These are phyloP conservation scores for Xylaria cubensis DNA, from an alignment of 495 filamentous ascomycete species.

Conservation along the genomic window DNA sequence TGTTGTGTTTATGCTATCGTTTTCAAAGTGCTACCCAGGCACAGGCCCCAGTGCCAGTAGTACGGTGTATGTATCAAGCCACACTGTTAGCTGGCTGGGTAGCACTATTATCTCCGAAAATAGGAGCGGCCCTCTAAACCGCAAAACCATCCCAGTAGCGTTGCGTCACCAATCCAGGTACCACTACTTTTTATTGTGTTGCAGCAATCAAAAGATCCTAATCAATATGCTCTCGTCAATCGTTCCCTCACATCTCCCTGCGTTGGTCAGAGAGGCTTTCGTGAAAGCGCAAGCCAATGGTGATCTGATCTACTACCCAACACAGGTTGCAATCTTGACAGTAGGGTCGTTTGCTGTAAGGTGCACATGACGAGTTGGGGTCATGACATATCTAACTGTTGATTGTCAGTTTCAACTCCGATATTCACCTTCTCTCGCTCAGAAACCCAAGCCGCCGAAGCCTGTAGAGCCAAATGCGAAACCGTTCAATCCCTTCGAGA, in stretches of 20 bases:
- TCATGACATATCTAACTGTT: conserved; percentile 22
- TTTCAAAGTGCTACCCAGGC: neutral
- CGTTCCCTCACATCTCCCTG: conserved; percentile 50
- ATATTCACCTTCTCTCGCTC: conserved; percentile 76
- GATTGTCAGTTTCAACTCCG: conserved; percentile 69
- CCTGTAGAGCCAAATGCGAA: conserved; percentile 45
- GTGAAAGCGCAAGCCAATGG: conserved; percentile 57
- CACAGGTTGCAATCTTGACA: conserved; percentile 61
- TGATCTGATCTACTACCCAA: conserved; percentile 65
- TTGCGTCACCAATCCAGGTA: neutral
- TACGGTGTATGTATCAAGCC: neutral
- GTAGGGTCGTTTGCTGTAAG: conserved; percentile 62
- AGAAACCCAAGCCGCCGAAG: conserved; percentile 66
- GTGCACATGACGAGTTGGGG: conserved; percentile 17
- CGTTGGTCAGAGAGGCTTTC: conserved; percentile 63
- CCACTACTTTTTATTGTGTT: neutral
- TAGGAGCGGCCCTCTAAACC: neutral
- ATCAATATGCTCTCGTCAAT: conserved; percentile 26
- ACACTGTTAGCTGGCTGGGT: neutral
- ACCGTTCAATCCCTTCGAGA: conserved; percentile 74
- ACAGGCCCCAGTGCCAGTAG: neutral
- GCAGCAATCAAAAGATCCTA: neutral
- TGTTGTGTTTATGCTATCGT: neutral
- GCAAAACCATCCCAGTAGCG: neutral
- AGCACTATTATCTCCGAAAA: neutral